Evolutionary conservation across 192 early-diverging fungal genomes (phyloP).

Genomic region (Entomortierella parvispora): DNA sequence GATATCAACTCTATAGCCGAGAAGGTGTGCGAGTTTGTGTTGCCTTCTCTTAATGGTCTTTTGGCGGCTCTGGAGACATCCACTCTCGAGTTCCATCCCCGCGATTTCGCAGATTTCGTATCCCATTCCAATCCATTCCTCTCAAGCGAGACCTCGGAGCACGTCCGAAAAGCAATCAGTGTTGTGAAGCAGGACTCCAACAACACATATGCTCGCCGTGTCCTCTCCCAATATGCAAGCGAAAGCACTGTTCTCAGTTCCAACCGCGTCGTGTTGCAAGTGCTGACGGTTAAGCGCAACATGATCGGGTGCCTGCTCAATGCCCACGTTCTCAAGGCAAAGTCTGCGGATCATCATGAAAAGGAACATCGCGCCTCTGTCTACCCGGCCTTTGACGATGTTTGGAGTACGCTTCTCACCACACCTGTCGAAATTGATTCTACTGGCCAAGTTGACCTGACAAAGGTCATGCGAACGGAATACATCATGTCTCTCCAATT

Average conservation of each 20-base stretch:
- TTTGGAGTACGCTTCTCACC: conserved; percentile 54
- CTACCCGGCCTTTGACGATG: conserved; percentile 42
- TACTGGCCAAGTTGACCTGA: conserved; percentile 41
- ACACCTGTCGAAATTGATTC: conserved; percentile 14
- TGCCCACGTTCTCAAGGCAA: conserved; percentile 4
- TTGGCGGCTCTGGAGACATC: conserved; percentile 63
- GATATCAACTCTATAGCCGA: conserved; percentile 22
- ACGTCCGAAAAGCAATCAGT: conserved; percentile 54
- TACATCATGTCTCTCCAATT: conserved; percentile 67
- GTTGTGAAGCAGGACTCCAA: conserved; percentile 47
- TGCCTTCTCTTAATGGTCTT: conserved; percentile 69
- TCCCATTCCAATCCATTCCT: conserved; percentile 61
- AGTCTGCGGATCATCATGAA: conserved; percentile 11
- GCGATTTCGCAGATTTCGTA: conserved; percentile 58
- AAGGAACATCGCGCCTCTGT: background rate
- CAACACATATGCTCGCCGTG: conserved; percentile 57
- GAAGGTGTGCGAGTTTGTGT: conserved; percentile 60
- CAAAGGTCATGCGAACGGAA: conserved; percentile 52
- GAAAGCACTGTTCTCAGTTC: conserved; percentile 59
- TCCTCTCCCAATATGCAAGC: conserved; percentile 58
- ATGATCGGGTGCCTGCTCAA: conserved; percentile 60
- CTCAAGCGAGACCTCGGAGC: conserved; percentile 56
- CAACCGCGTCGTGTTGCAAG: conserved; percentile 62
- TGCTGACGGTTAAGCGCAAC: conserved; percentile 63
- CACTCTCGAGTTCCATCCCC: conserved; percentile 54